A percentile compares a stretch with the other conserved stretches of the same genome.
Conservation (phyloP, 2,329 filamentous ascomycete genomes). For the Penicillium expansum region DNA sequence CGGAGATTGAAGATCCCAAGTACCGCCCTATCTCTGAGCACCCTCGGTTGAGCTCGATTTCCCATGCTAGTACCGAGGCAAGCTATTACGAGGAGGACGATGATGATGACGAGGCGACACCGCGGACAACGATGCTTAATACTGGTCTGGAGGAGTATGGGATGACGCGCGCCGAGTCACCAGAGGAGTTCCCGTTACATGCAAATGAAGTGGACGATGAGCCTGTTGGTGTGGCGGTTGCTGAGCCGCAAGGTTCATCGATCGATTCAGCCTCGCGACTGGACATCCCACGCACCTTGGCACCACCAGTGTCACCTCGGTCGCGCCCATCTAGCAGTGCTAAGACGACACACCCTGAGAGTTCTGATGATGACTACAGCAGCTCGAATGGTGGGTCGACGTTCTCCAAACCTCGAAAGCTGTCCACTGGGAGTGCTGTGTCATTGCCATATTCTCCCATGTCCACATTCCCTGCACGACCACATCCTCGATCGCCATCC, state of each 20-base stretch:
- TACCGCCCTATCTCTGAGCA: conserved; percentile 70
- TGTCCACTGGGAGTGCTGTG: conserved; percentile 68
- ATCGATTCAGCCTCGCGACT: conserved; percentile 38
- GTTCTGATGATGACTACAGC: conserved; percentile 66
- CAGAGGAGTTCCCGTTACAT: conserved; percentile 27
- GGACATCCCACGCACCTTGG: conserved; percentile 44
- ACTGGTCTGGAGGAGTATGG: conserved; percentile 22
- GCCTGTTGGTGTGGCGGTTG: conserved; percentile 21
- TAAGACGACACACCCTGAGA: conserved; percentile 61
- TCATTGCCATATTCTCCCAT: conserved; percentile 61
- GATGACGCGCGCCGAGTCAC: conserved; percentile 33
- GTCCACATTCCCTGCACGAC: conserved; percentile 58
- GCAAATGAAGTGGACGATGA: conserved; percentile 14
- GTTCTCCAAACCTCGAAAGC: conserved; percentile 70
- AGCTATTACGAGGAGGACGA: conserved; percentile 32
- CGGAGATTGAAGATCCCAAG: conserved; percentile 45
- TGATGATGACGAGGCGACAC: conserved; percentile 39
- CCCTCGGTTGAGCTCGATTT: conserved; percentile 66
- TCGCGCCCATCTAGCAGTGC: conserved; percentile 49
- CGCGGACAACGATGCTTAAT: conserved; percentile 22
- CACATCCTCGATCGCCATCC: conserved; percentile 75
- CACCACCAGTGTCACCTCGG: conserved; percentile 47
- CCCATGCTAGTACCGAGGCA: conserved; percentile 36
- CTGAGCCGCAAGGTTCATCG: conserved; percentile 32
- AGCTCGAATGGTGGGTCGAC: conserved; percentile 56